Base-by-base conservation (phyloP, 768 basidiomycete species). In the Crucibulum laeve region DNA sequence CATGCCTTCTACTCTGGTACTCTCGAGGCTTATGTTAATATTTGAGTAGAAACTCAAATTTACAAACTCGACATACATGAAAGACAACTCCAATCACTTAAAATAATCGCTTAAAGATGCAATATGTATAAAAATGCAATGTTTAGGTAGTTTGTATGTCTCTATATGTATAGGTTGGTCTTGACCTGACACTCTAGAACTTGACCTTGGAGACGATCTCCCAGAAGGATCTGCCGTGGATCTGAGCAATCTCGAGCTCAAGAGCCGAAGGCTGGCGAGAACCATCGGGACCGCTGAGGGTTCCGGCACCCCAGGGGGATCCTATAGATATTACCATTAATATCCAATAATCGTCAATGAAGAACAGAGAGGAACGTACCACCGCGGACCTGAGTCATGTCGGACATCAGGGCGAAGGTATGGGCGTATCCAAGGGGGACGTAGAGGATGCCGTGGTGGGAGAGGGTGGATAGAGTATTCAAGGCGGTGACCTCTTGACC, bases 291-390 rank as follows among this genome's bases (percentile, higher is more conserved):
- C 68, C 71, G 10, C 83, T 70, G 52, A 77, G 68, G 24, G 84
- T 84, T 36, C 84, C 87, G n/a, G 86, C 81, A 50, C 90, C 90
- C 79, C 82, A 93, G 1, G 90, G 76, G 15, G 84, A 83, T 35
- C 87, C 86, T 83, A 43, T 24, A 40, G 30, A 24, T 2, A 52
- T 21, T 11, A 17, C 26, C 23, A 7, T 30, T n/a, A 23, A 32
- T 15, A 38, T 7, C 38, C 4, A 4, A 19, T 36, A 14, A 13
- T 38, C 22, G 13, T 18, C 4, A 15, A 32, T 34, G 6, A 42
- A 25, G 44, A 35, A 4, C 2, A 3, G 14, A 64, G 74, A 32
- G 15, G 3, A 15, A 65, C 77, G 34, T 50, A 79, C 82, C 83
- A 45, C 82, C 82, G 42, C 74, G 79, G 18, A 71, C 72, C 56